Base-by-base conservation (phyloP, 208 protist species). In the Crithidia brevicula region DNA sequence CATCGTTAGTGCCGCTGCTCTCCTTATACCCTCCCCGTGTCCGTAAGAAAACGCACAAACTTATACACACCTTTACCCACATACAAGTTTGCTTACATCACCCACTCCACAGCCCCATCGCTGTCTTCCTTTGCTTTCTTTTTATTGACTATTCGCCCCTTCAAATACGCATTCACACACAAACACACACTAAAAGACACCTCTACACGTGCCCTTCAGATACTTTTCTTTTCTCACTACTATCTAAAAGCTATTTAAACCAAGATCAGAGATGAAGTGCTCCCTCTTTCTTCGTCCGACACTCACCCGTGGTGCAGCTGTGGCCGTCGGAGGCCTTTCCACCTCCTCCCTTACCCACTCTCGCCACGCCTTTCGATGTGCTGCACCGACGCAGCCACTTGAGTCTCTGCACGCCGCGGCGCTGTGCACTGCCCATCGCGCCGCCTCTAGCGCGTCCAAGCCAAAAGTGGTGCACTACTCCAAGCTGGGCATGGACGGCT, bases 401-500 rank as follows among this genome's bases (percentile, higher is more conserved):
- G n/a, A n/a, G n/a, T n/a, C n/a, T n/a, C n/a, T n/a, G n/a, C 11
- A 36, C 56, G 3, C 8, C 36, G 20, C 18, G 27, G 28, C 28
- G 10, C 4, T 63, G 34, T 25, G 31, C 28, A 30, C 16, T 1
- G 58, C 58, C 1, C 27, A 16, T 18, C 58, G 58, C 25, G 0
- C 13, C 27, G 58, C 42, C 25, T 46, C 53, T 6, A 34, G 57
- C 20, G 27, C 45, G 2, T 25, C 47, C 7, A 47, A 20, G 4
- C 38, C 47, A 56, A 73, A 72, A 2, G 36, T 66, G 7, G 60
- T 66, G 33, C 73, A 72, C 65, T 83, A 85, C 72, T 89, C 85
- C 6, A 81, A 79, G 47, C 60, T 83, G 3, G 91, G 91, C 40
- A 96, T 96, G 91, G 85, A 91, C 46, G 91, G 91, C 42, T 96